phyloP scores from a whole-genome alignment of 164 flowering plant species.

The Cinnamomum chago region DNA sequence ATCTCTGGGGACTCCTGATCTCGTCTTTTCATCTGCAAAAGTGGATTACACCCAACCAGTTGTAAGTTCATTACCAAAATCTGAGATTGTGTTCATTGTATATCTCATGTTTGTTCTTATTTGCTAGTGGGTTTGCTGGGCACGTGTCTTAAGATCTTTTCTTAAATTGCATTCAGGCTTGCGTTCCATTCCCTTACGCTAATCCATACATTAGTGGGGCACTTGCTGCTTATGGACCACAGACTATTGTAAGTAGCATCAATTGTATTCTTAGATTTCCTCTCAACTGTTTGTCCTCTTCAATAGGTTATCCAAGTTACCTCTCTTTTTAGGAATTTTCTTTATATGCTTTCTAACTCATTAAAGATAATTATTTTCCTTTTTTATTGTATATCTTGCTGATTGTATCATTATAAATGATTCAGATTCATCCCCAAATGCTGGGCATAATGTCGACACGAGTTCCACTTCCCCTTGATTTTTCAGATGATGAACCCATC shows the following conservation, averaged over 20 bases:
- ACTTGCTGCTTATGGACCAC: constrained; percentile 50
- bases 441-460: constrained; percentile 47
- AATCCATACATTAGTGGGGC: constrained; percentile 49
- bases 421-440: constrained; percentile 53
- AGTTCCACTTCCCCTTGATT: constrained; percentile 60
- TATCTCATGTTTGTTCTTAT: constrained; percentile 1
- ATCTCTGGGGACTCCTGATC: constrained; percentile 35
- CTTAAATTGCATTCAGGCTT: constrained; percentile 30
- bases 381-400: not conserved
- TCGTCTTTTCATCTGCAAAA: constrained; percentile 28
- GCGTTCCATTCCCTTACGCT: constrained; percentile 39
- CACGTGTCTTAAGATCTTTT: constrained; percentile 5
- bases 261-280: too few species aligned
- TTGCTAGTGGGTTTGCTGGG: not conserved
- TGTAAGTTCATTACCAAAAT: constrained; percentile 30
- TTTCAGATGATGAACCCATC: constrained; percentile 73
- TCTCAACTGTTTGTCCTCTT: too few species aligned
- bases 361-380: not conserved
- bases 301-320: not conserved
- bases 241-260: constrained; percentile 42
- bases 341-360: not conserved
- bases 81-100: not conserved
- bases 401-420: not conserved
- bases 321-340: not conserved
- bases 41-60: constrained; percentile 36